phyloP scores from a whole-genome alignment of 1,284 basidiomycete genomes.

The Stereum hirsutum region DNA sequence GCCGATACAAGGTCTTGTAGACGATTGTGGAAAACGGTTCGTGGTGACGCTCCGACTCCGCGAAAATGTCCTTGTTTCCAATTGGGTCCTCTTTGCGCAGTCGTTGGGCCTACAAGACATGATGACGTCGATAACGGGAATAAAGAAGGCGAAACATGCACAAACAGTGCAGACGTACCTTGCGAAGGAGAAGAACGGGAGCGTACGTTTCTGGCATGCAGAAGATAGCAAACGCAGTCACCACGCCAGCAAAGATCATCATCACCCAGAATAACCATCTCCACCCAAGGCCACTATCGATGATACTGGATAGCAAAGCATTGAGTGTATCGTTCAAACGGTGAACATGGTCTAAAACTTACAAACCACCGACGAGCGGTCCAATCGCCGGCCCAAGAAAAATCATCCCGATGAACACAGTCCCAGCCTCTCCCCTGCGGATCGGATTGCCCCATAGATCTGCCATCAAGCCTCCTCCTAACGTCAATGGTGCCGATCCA shows the following conservation, averaged over 20 bases:
- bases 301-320: conserved; percentile 13
- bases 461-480: conserved; percentile 54
- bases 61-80: conserved; percentile 35
- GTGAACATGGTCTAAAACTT: conserved; percentile 14
- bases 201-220: conserved; percentile 37
- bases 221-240: conserved; percentile 27
- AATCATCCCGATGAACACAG: conserved; percentile 52
- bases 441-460: conserved; percentile 55
- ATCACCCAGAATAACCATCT: conserved; percentile 31
- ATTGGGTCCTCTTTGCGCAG: conserved; percentile 32
- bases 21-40: conserved; percentile 42
- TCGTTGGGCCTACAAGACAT: conserved; percentile 23
- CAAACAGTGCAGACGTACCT: conserved; percentile 24
- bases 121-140: no score
- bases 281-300: conserved; percentile 28
- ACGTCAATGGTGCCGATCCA: conserved; percentile 55
- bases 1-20: conserved; percentile 47
- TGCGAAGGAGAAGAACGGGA: conserved; percentile 26
- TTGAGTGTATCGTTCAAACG: background rate
- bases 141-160: no score
- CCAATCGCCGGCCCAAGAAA: conserved; percentile 62
- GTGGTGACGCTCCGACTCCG: conserved; percentile 55
- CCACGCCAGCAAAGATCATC: conserved; percentile 32
- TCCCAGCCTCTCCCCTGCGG: conserved; percentile 47
- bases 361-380: conserved; percentile 47